These are phyloP conservation scores for Boletus reticuloceps DNA, from an alignment of 768 basidiomycete genomes.

Conservation along the genomic window DNA sequence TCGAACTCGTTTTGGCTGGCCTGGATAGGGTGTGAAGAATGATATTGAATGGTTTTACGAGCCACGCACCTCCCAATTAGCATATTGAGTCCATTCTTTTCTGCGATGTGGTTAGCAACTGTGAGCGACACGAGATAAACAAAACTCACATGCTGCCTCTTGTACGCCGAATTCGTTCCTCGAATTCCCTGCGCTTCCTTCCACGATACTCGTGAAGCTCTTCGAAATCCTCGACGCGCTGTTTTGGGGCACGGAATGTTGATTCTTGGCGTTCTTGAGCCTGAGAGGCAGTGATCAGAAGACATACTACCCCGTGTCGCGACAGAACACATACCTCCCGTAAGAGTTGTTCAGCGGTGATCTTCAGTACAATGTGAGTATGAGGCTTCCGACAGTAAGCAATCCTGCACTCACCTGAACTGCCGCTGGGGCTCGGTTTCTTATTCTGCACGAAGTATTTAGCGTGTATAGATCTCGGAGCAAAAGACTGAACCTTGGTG, in stretches of 20 bases:
- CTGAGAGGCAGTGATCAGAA: constrained; percentile 35
- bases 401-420: constrained; percentile 61
- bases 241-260: constrained; percentile 86
- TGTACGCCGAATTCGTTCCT: constrained; percentile 80
- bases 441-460: constrained; percentile 56
- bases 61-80: constrained; percentile 72
- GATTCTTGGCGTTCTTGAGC: constrained; percentile 98
- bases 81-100: constrained; percentile 86
- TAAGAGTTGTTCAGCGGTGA: constrained; percentile 96
- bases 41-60: too few species aligned
- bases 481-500: constrained; percentile 55
- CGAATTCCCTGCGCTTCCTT: constrained; percentile 90
- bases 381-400: background rate
- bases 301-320: background rate
- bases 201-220: constrained; percentile 87
- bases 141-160: constrained; percentile 71
- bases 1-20: constrained; percentile 97
- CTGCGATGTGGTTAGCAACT: constrained; percentile 34
- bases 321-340: constrained; percentile 63
- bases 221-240: constrained; percentile 96
- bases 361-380: constrained; percentile 47
- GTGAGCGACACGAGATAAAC: background rate
- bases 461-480: background rate
- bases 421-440: constrained; percentile 94
- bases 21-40: constrained; percentile 34